Evolutionary conservation across 768 basidiomycete genomes (phyloP), one percentile per base, ranked within the genome.

Genomic region (Suillus luteus): DNA sequence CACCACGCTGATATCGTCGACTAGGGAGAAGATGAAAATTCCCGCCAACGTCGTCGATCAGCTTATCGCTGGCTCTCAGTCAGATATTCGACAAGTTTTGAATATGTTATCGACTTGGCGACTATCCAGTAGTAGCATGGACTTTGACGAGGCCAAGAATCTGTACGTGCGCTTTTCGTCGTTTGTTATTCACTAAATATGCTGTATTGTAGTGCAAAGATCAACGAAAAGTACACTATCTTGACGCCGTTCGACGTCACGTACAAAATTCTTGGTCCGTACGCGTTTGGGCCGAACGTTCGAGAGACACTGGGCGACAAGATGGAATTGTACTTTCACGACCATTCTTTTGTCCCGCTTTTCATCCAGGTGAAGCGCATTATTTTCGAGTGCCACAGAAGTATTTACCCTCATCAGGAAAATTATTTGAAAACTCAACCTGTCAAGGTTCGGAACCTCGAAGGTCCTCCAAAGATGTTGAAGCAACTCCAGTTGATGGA

Each of bases 31-130:
- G 68, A 85, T 99, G 86, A 91, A 93, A 75, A 80, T 98, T n/a
- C 91, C 93, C 0, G 86, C 88, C 0, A 93, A 93, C 63, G 96
- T 96, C 48, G 76, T 99, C 40, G 97, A 99, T 71, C 93, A 97
- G 73, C 89, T 99, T 38, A 86, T 99, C 62, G 76, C 79, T 2
- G 92, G 96, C 5, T 84, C 95, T 2, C 93, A 97, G 69, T 96
- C 96, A 2, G 97, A 99, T 76, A 96, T 99, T 63, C 91, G 97
- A 3, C 96, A 96, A 73, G 93, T 99, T 22, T 78, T 99, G 64
- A 99, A 98, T 74, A 98, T 99, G 95, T 80, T 99, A 14, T 96
- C 97, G 5, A 99, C 96, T 0, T 99, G 95, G 93, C 95, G 90
- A 70, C 76, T 98, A n/a, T 91, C 90, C 10, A 89, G 80, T 65